Evolutionary conservation across 371 early-diverging fungal species (phyloP).

Genomic region (Saksenaea oblongispora): DNA sequence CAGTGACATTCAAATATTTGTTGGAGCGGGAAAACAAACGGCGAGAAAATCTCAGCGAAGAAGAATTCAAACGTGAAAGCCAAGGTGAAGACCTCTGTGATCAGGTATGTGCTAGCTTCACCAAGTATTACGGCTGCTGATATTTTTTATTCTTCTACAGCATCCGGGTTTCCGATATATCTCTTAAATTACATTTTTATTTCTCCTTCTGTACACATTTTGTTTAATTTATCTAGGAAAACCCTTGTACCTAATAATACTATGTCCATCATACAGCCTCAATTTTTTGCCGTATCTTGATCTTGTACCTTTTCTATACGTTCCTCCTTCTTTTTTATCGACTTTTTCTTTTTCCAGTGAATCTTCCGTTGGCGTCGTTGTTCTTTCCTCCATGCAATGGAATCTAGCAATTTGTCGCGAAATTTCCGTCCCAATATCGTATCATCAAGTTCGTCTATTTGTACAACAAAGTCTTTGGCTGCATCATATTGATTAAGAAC

Average conservation of each 20-base stretch:
- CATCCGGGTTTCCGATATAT: slow-evolving; percentile 62
- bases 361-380: not conserved
- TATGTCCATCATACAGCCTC: not conserved
- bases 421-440: not conserved
- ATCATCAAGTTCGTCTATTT: not conserved
- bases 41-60: slow-evolving; percentile 55
- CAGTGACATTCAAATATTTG: slow-evolving; percentile 42
- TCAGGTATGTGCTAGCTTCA: slow-evolving; percentile 20
- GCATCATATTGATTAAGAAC: slow-evolving; percentile 5
- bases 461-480: slow-evolving; percentile 6
- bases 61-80: slow-evolving; percentile 50
- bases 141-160: slow-evolving; percentile 10
- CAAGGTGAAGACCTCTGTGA: slow-evolving; percentile 55
- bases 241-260: not conserved
- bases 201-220: not conserved
- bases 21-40: slow-evolving; percentile 53
- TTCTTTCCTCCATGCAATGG: slow-evolving; percentile 1
- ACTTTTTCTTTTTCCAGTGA: slow-evolving; percentile 1
- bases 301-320: not conserved
- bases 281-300: not conserved
- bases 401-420: not conserved
- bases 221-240: slow-evolving; percentile 2
- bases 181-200: slow-evolving; percentile 32
- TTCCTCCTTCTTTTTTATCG: not conserved
- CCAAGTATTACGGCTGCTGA: not conserved